Evolutionary conservation across 129 eudicot species (phyloP).

Genomic region (Flaveria sonorensis): DNA sequence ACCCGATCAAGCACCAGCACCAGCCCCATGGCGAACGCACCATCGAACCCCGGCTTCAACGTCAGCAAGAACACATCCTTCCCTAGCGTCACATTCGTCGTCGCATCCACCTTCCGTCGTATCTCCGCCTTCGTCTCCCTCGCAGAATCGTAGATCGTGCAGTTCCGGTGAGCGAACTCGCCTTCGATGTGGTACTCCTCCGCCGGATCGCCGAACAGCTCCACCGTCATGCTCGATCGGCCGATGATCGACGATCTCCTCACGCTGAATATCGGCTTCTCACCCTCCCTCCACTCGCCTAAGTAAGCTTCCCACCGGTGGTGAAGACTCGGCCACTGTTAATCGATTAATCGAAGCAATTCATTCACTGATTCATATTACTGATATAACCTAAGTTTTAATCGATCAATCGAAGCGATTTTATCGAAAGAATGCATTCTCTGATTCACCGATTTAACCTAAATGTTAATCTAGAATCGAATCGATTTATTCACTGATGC

Average conservation of each 20-base stretch:
- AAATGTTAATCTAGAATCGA: too few relatives aligned
- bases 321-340: conserved; percentile 81
- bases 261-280: conserved; percentile 81
- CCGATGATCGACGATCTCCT: conserved; percentile 80
- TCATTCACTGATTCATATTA: too few relatives aligned
- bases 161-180: conserved; percentile 50
- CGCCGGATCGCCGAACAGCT: conserved; percentile 47
- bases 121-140: conserved; percentile 61
- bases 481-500: too few relatives aligned
- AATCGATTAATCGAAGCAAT: too few relatives aligned
- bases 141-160: conserved; percentile 39
- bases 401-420: too few relatives aligned
- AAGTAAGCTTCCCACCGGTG: conserved; percentile 82
- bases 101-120: conserved; percentile 65
- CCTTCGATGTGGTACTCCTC: conserved; percentile 82
- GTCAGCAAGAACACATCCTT: conserved; percentile 61
- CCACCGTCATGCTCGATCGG: conserved; percentile 70
- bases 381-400: too few relatives aligned
- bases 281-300: conserved; percentile 67
- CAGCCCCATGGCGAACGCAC: conserved; percentile 76
- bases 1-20: conserved; percentile 69
- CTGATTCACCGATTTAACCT: too few relatives aligned
- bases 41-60: conserved; percentile 68
- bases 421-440: too few relatives aligned
- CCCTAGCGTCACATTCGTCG: conserved; percentile 64